phyloP scores from a whole-genome alignment of 2,329 filamentous ascomycete species.

The Xylariaceae sp. region DNA sequence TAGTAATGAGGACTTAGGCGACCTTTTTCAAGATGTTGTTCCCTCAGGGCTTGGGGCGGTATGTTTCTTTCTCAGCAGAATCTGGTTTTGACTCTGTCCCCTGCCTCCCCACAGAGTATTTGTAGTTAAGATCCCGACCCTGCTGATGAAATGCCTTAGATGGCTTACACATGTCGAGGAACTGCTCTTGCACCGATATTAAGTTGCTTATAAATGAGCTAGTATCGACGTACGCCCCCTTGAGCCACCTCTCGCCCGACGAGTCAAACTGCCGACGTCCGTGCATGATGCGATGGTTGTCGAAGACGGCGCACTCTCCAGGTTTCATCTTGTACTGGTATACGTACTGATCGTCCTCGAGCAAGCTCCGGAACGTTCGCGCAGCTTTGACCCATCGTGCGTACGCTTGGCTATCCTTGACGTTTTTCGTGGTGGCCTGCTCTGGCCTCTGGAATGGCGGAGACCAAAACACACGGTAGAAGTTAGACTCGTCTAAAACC shows the following conservation, averaged over 20 bases:
- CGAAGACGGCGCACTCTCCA: constrained; percentile 90
- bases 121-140: too few relatives aligned
- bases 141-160: too few relatives aligned
- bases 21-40: too few relatives aligned
- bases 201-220: constrained; percentile 29
- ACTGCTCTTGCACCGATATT: not conserved
- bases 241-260: constrained; percentile 70
- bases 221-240: constrained; percentile 71
- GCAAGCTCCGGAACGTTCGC: constrained; percentile 49
- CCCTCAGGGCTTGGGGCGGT: too few relatives aligned
- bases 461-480: too few relatives aligned
- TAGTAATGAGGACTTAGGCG: too few relatives aligned
- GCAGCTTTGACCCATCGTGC: constrained; percentile 45
- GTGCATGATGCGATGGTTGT: constrained; percentile 82
- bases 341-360: constrained; percentile 56
- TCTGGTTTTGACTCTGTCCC: too few relatives aligned
- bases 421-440: constrained; percentile 6
- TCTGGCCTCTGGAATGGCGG: constrained; percentile 69
- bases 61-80: not conserved
- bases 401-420: not conserved
- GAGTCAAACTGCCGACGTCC: constrained; percentile 73
- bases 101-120: too few relatives aligned
- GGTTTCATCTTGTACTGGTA: constrained; percentile 70
- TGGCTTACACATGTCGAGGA: too few relatives aligned
- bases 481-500: too few relatives aligned